Evolutionary conservation across 2,329 filamentous ascomycete species (phyloP).

Genomic region (Claviceps sp.): DNA sequence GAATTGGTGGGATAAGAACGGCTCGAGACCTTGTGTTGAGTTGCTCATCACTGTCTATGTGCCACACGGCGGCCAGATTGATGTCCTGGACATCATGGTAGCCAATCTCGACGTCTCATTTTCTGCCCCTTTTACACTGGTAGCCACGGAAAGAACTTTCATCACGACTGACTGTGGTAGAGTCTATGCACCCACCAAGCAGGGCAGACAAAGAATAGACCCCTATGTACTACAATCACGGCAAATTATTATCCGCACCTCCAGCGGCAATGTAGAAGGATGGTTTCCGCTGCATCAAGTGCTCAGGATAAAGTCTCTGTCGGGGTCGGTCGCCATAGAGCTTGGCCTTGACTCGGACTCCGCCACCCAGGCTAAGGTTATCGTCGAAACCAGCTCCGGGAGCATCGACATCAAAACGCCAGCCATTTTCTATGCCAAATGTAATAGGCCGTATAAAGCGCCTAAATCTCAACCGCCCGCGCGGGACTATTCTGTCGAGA

Average conservation of each 20-base stretch:
- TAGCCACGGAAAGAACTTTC: constrained; percentile 13
- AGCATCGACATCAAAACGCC: background rate
- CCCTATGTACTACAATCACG: constrained; percentile 31
- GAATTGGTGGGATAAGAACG: constrained; percentile 15
- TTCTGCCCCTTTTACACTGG: constrained; percentile 25
- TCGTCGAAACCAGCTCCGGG: background rate
- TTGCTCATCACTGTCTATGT: constrained; percentile 34
- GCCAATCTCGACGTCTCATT: constrained; percentile 28
- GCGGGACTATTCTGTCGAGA: background rate
- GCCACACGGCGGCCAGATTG: constrained; percentile 25
- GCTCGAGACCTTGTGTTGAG: constrained; percentile 5
- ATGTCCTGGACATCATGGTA: constrained; percentile 22
- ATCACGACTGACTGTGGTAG: constrained; percentile 26
- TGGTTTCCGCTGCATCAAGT: constrained; percentile 38
- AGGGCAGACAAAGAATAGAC: constrained; percentile 6
- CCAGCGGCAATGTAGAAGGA: constrained; percentile 30
- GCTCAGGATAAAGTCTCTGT: constrained; percentile 29
- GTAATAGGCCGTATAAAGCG: too few relatives aligned
- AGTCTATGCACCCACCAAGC: constrained; percentile 12
- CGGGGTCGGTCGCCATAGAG: constrained; percentile 23
- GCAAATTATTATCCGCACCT: constrained; percentile 27
- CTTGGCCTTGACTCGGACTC: background rate
- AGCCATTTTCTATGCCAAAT: background rate
- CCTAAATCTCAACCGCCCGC: background rate
- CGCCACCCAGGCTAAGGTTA: background rate